Percentiles rank a stretch among this genome's conserved stretches.
phyloP scores from a whole-genome alignment of 352 stramenopile genomes.

The Phytophthora gonapodyides region DNA sequence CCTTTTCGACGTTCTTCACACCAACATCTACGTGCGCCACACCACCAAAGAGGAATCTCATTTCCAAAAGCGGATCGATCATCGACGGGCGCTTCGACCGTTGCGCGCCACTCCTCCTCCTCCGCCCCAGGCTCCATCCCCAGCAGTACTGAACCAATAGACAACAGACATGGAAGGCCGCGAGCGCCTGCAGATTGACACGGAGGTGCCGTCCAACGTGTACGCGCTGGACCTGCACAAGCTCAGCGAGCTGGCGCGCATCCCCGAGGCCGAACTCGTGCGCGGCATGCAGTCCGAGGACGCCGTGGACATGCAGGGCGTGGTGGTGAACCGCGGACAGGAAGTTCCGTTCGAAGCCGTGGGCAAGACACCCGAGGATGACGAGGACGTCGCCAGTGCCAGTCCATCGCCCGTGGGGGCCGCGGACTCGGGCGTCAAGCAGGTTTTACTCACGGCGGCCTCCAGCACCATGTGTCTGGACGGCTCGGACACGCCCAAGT shows the following conservation, averaged over 20 bases:
- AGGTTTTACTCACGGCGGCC: slow-evolving; percentile 81
- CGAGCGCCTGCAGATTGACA: slow-evolving; percentile 62
- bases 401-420: background rate
- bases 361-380: slow-evolving; percentile 48
- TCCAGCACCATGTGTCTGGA: slow-evolving; percentile 83
- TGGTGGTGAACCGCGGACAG: slow-evolving; percentile 77
- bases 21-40: background rate
- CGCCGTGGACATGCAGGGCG: slow-evolving; percentile 81
- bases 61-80: slow-evolving; percentile 14
- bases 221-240: slow-evolving; percentile 74
- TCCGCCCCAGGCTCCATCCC: background rate
- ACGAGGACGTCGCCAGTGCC: slow-evolving; percentile 14
- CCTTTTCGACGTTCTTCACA: background rate
- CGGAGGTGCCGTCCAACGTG: slow-evolving; percentile 79
- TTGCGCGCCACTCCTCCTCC: slow-evolving; percentile 3
- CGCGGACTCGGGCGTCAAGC: slow-evolving; percentile 43
- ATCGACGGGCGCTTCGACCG: slow-evolving; percentile 10
- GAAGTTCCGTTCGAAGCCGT: slow-evolving; percentile 83
- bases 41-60: background rate
- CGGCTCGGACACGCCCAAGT: slow-evolving; percentile 80
- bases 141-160: too few relatives aligned
- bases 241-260: slow-evolving; percentile 64
- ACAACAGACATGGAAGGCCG: slow-evolving; percentile 36
- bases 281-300: slow-evolving; percentile 74
- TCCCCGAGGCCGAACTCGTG: slow-evolving; percentile 73